A percentile compares a stretch with the other conserved stretches of the same genome.
These are phyloP conservation scores for Dryas alaskensis DNA, from an alignment of 306 rosid species.

Conservation along the genomic window DNA sequence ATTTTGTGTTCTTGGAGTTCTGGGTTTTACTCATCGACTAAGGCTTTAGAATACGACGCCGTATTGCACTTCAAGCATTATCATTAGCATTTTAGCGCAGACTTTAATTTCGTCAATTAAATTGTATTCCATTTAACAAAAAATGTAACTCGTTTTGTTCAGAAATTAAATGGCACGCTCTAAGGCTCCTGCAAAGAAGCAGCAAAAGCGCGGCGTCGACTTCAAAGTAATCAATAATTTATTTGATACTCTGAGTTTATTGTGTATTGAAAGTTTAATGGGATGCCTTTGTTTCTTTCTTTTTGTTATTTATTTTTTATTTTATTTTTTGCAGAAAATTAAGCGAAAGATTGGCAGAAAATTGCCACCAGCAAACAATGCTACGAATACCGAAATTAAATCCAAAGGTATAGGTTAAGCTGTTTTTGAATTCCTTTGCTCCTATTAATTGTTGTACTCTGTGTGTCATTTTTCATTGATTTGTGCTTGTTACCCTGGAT, in stretches of 20 bases:
- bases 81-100: background rate
- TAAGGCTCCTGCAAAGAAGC: constrained; percentile 59
- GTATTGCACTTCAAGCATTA: background rate
- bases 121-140: background rate
- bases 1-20: background rate
- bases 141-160: background rate
- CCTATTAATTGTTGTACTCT: background rate
- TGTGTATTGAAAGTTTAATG: background rate
- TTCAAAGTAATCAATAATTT: constrained; percentile 49
- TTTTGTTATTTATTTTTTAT: background rate
- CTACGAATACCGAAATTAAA: constrained; percentile 77
- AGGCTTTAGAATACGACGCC: background rate
- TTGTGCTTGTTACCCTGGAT: background rate
- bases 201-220: constrained; percentile 61
- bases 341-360: constrained; percentile 82
- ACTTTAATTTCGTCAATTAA: background rate
- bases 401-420: constrained; percentile 56
- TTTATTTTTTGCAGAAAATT: constrained; percentile 53
- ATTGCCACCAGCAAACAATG: constrained; percentile 78
- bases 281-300: background rate
- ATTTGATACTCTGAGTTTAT: background rate
- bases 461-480: background rate
- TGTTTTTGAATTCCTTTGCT: background rate
- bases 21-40: background rate
- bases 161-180: constrained; percentile 49